A percentile compares a stretch with the other conserved stretches of the same genome.
phyloP scores from a whole-genome alignment of 768 basidiomycete genomes.

The Lenzites betulinus region DNA sequence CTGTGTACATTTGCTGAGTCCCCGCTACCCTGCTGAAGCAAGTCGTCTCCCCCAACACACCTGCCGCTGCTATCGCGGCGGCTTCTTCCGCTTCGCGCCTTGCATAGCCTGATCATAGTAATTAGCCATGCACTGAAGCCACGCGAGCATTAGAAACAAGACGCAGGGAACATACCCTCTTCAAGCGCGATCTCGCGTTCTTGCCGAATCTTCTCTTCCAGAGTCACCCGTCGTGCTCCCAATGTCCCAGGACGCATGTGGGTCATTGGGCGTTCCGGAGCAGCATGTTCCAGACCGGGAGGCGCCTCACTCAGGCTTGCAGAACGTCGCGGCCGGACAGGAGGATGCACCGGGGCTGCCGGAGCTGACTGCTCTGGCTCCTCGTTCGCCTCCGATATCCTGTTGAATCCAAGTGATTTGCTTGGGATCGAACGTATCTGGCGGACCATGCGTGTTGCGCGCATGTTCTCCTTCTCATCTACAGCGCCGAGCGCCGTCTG shows the following conservation, averaged over 20 bases:
- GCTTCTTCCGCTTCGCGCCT: slow-evolving; percentile 31
- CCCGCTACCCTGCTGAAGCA: background rate
- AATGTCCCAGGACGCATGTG: slow-evolving; percentile 47
- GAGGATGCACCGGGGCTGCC: slow-evolving; percentile 38
- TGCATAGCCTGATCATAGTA: slow-evolving; percentile 26
- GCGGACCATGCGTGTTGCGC: slow-evolving; percentile 18
- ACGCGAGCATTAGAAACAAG: slow-evolving; percentile 20
- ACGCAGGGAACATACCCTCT: slow-evolving; percentile 37
- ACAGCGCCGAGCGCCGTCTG: slow-evolving; percentile 4
- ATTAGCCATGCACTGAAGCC: background rate
- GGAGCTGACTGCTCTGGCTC: slow-evolving; percentile 22
- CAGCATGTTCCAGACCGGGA: slow-evolving; percentile 11
- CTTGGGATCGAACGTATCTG: slow-evolving; percentile 8
- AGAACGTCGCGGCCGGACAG: slow-evolving; percentile 64
- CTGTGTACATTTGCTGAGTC: slow-evolving; percentile 17
- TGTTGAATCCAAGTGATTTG: slow-evolving; percentile 27
- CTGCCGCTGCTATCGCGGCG: slow-evolving; percentile 26
- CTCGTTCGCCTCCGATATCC: slow-evolving; percentile 21
- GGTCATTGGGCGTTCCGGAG: slow-evolving; percentile 4
- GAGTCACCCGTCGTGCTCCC: slow-evolving; percentile 42
- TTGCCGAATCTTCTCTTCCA: slow-evolving; percentile 47
- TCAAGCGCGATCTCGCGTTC: slow-evolving; percentile 40
- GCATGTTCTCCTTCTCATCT: slow-evolving; percentile 44
- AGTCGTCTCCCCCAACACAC: slow-evolving; percentile 13
- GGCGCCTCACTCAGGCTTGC: slow-evolving; percentile 67